A percentile compares a stretch with the other conserved stretches of the same genome.
Evolutionary conservation across 1,284 basidiomycete genomes (phyloP).

Genomic region (Fomes fomentarius): DNA sequence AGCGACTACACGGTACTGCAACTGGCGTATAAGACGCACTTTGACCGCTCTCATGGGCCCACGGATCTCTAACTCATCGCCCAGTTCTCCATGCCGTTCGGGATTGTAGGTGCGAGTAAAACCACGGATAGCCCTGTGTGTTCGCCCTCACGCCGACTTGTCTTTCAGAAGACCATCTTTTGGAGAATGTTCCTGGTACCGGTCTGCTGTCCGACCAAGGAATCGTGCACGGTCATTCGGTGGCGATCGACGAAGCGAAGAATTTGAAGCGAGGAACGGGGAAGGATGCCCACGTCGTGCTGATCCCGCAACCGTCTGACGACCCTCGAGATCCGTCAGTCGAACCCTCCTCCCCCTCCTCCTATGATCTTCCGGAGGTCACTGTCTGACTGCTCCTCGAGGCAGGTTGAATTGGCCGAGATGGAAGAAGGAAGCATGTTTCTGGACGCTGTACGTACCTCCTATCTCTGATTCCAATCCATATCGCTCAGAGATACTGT

Average conservation of each 20-base stretch:
- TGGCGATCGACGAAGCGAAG: slow-evolving; percentile 36
- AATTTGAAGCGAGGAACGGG: slow-evolving; percentile 44
- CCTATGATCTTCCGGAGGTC: background rate
- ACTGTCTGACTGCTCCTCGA: background rate
- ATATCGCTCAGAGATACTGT: too few species aligned
- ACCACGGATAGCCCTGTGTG: background rate
- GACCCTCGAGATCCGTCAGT: slow-evolving; percentile 46
- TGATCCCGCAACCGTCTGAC: slow-evolving; percentile 50
- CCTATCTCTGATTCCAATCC: too few species aligned
- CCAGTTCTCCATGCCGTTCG: slow-evolving; percentile 43
- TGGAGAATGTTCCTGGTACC: slow-evolving; percentile 44
- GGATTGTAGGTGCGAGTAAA: slow-evolving; percentile 39
- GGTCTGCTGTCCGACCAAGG: slow-evolving; percentile 44
- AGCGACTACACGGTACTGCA: background rate
- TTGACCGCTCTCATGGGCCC: background rate
- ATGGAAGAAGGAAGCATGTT: slow-evolving; percentile 50
- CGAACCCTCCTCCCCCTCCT: too few species aligned
- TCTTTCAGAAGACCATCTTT: slow-evolving; percentile 38
- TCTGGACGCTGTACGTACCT: slow-evolving; percentile 42
- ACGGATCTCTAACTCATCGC: background rate
- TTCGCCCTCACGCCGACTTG: background rate
- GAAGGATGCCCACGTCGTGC: slow-evolving; percentile 42
- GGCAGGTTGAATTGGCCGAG: slow-evolving; percentile 46
- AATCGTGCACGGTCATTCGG: slow-evolving; percentile 40
- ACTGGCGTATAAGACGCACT: slow-evolving; percentile 1